These are phyloP conservation scores for Raddia distichophylla DNA, from an alignment of 176 grass and related monocot species.

Conservation along the genomic window DNA sequence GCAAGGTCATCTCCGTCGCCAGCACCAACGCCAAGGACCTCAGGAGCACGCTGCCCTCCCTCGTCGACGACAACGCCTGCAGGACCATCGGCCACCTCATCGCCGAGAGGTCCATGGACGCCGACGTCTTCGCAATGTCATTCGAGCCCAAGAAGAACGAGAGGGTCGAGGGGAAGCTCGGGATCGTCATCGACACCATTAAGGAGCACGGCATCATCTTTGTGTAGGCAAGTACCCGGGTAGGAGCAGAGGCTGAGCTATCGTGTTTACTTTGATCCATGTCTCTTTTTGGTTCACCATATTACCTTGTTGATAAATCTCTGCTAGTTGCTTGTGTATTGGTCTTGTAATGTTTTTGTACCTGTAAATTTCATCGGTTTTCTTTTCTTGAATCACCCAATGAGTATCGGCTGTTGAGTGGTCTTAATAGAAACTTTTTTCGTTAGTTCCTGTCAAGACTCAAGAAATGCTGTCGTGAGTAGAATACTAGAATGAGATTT, in stretches of 20 bases:
- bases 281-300: constrained; percentile 17
- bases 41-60: constrained; percentile 71
- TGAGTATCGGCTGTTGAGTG: not conserved
- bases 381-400: not conserved
- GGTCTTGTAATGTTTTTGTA: not conserved
- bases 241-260: constrained; percentile 15
- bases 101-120: constrained; percentile 89
- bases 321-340: constrained; percentile 5
- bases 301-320: constrained; percentile 8
- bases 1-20: constrained; percentile 88
- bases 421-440: not conserved
- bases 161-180: constrained; percentile 77
- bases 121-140: constrained; percentile 78
- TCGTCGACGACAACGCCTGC: constrained; percentile 69
- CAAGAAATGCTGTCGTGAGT: not conserved
- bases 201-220: constrained; percentile 92
- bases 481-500: not conserved
- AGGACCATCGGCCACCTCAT: constrained; percentile 78
- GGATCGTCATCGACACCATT: constrained; percentile 79
- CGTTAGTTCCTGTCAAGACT: not conserved
- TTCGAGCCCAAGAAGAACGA: constrained; percentile 85
- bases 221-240: constrained; percentile 50
- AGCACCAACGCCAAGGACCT: constrained; percentile 89
- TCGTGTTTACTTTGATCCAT: constrained; percentile 14
- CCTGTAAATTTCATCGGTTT: not conserved